A percentile compares a stretch with the other conserved stretches of the same genome.
Conservation (phyloP, 2,329 filamentous ascomycete genomes). For the Fusarium sp. region DNA sequence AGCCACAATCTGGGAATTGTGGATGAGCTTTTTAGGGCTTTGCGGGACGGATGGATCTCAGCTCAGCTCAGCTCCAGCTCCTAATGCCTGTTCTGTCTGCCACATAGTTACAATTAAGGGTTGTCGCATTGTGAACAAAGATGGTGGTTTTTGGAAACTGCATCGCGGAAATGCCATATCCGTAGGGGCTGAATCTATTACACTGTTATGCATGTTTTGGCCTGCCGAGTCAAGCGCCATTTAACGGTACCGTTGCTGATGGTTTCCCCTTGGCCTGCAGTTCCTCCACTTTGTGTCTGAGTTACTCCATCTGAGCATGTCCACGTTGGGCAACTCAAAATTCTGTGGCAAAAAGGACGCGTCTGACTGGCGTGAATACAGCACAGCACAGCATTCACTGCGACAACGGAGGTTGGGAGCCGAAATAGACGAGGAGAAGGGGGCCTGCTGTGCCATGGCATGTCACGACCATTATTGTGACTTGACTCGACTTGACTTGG, state of each 20-base stretch:
- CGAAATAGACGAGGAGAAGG: conserved; percentile 19
- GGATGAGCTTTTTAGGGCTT: neutral
- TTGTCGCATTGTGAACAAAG: neutral
- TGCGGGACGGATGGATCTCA: conserved; percentile 7
- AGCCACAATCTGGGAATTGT: conserved; percentile 21
- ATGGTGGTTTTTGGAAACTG: conserved; percentile 4
- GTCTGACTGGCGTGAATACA: conserved; percentile 7
- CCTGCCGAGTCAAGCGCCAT: conserved; percentile 22
- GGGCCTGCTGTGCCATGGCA: conserved; percentile 7
- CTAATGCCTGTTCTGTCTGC: neutral
- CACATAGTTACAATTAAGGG: neutral
- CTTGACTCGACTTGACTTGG: conserved; percentile 12
- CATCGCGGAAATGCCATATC: conserved; percentile 1
- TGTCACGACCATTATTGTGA: conserved; percentile 9
- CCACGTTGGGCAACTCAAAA: conserved; percentile 16
- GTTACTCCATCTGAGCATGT: conserved; percentile 23
- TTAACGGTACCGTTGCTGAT: conserved; percentile 5
- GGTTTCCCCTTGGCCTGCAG: conserved; percentile 5
- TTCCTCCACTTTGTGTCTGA: conserved; percentile 17
- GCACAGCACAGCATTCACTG: conserved; percentile 1
- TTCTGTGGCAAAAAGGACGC: conserved; percentile 34
- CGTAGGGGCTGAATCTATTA: neutral
- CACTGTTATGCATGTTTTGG: neutral
- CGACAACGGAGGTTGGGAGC: conserved; percentile 19
- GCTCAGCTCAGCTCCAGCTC: conserved; percentile 7